Conservation (phyloP, 139 green algal species). For the Chara braunii region DNA sequence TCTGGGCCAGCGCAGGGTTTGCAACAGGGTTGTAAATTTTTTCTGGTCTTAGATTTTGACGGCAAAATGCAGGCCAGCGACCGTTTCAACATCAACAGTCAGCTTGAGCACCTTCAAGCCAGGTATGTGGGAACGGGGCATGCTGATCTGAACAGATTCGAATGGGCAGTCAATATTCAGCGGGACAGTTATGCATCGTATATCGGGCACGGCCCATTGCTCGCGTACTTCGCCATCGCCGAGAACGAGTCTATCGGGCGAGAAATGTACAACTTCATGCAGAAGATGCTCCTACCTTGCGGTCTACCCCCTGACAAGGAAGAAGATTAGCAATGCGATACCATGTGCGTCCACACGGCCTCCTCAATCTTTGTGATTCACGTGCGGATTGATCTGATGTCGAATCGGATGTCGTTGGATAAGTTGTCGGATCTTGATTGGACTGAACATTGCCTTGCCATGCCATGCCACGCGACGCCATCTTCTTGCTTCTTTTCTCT, state of each 20-base stretch:
- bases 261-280: constrained; percentile 76
- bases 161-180: constrained; percentile 96
- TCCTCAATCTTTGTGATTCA: too few species aligned
- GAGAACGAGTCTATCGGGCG: constrained; percentile 93
- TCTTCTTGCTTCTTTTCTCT: too few species aligned
- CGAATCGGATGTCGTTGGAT: too few species aligned
- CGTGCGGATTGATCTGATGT: too few species aligned
- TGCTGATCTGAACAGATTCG: constrained; percentile 77
- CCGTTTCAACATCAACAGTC: constrained; percentile 94
- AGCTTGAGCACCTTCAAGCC: constrained; percentile 93
- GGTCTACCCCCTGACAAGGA: constrained; percentile 41
- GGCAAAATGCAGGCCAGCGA: constrained; percentile 60
- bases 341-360: neutral
- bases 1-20: too few species aligned
- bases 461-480: too few species aligned
- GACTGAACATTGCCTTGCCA: too few species aligned
- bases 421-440: too few species aligned
- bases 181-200: constrained; percentile 92
- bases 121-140: constrained; percentile 95
- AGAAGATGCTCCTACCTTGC: constrained; percentile 51
- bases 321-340: constrained; percentile 25
- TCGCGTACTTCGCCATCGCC: constrained; percentile 82
- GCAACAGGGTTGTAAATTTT: too few species aligned
- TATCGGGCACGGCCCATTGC: constrained; percentile 78
- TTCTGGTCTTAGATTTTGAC: too few species aligned